Evolutionary conservation across 139 green algal genomes (phyloP), one percentile per base, ranked within the genome.

Genomic region (Medakamo hakoo): DNA sequence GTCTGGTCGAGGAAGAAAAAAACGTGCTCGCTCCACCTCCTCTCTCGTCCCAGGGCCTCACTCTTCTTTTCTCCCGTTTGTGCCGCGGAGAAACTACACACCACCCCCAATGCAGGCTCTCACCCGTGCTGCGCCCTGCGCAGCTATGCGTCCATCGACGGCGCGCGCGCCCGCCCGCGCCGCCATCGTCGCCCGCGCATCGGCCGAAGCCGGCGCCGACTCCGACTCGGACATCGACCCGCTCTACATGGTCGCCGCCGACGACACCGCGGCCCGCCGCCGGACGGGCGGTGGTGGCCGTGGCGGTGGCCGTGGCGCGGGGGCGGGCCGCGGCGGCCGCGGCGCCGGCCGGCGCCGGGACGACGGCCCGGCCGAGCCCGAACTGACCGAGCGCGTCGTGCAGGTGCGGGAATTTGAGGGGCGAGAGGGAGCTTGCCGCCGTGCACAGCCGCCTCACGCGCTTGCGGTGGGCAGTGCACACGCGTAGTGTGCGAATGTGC

Each of bases 321-420:
- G 60, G 24, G 24, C n/a, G 9, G 58, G 58, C 24, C 18, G 58
- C 24, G 24, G 58, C 25, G 58, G 58, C 18, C 24, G 58, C 25
- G 58, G 25, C 25, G n/a, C n/a, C 25, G 58, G 58, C 40, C 4
- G 58, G 21, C 24, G 4, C 25, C 24, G 58, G 21, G 58, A 4
- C 25, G 58, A 23, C 18, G 24, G 58, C 4, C 58, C n/a, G 29
- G n/a, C 24, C 24, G 49, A 59, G 4, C 55, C 67, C 56, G 57
- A 62, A 20, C 81, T 78, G 48, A 48, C 78, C 60, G 78, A 84
- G 65, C 70, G 75, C 20, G 74, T 84, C 24, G 68, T 92, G 40
- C 75, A 82, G n/a, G n/a, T n/a, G n/a, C n/a, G n/a, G n/a, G n/a
- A n/a, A n/a, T n/a, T n/a, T n/a, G n/a, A n/a, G n/a, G n/a, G n/a